A percentile compares a stretch with the other conserved stretches of the same genome.
Conservation (phyloP, 2,329 filamentous ascomycete genomes). For the Davidsoniella virescens region DNA sequence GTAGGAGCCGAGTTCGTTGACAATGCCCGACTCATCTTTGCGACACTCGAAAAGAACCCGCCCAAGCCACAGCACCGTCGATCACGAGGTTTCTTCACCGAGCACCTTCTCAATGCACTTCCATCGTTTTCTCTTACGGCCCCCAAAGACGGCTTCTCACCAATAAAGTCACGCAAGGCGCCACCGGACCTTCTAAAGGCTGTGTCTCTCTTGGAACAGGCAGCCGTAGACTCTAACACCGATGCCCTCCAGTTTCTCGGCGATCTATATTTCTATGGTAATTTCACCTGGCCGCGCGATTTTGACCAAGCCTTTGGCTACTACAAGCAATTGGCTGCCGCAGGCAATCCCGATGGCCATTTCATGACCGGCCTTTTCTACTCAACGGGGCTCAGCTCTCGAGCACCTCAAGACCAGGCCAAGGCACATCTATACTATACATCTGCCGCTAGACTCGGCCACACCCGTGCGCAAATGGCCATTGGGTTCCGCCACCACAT, state of each 20-base stretch:
- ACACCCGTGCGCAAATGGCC: slow-evolving; percentile 84
- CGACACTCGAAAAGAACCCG: slow-evolving; percentile 7
- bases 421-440: slow-evolving; percentile 88
- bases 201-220: slow-evolving; percentile 35
- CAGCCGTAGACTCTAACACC: slow-evolving; percentile 42
- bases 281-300: slow-evolving; percentile 73
- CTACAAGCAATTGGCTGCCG: slow-evolving; percentile 61
- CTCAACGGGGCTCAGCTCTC: slow-evolving; percentile 73
- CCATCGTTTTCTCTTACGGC: slow-evolving; percentile 11
- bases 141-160: slow-evolving; percentile 1
- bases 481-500: slow-evolving; percentile 71
- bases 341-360: slow-evolving; percentile 82
- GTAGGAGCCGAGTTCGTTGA: slow-evolving; percentile 8
- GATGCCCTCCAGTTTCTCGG: slow-evolving; percentile 83
- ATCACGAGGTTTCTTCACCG: slow-evolving; percentile 6
- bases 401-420: slow-evolving; percentile 72
- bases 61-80: not conserved
- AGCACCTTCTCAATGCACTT: slow-evolving; percentile 1
- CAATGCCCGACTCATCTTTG: slow-evolving; percentile 10
- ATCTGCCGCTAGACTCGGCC: slow-evolving; percentile 71
- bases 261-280: slow-evolving; percentile 94
- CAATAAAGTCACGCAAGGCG: not conserved
- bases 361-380: slow-evolving; percentile 95
- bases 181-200: slow-evolving; percentile 23
- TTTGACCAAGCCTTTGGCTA: slow-evolving; percentile 63